Base-by-base conservation (phyloP, 2,329 filamentous ascomycete species). In the Diaporthe aspalathi region DNA sequence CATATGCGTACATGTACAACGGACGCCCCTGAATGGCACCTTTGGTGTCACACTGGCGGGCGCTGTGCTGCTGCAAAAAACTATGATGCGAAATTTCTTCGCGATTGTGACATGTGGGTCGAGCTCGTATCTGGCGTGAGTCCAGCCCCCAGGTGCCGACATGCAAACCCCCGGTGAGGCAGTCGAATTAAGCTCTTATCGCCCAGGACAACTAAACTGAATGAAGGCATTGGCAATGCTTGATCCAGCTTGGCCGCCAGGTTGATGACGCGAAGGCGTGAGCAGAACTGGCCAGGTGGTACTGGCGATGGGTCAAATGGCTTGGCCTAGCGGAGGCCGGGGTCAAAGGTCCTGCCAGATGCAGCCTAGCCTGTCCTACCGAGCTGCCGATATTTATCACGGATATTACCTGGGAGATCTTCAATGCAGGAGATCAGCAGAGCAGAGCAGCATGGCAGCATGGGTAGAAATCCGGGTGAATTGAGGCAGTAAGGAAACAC, bases 161-260 rank as follows among this genome's bases (percentile, higher is more conserved):
- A n/a, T n/a, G n/a, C n/a, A n/a, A n/a, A n/a, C n/a, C n/a, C n/a
- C n/a, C n/a, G 14, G 38, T 2, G 20, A 29, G 43, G 60, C 60
- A 63, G 60, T 63, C 11, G 60, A 63, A 49, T 17, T 38, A 63
- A 63, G 60, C 60, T 63, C 60, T 35, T 63, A 63, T 63, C 60
- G 43, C 60, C 43, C 60, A 63, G 60, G 43, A 63, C 60, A 49
- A 24, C 60, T 63, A 63, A 35, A 11, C 60, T 63, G 43, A 1
- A 63, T 50, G 29, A 11, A 38, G 60, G 60, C 60, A 50, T 29
- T 63, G 43, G 60, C 43, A 63, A 63, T 63, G 60, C 60, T 63
- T 63, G 45, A 29, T 49, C 40, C 6, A 63, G 57, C 43, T 40
- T 49, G 54, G 53, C 32, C n/a, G 52, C 22, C 54, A 8, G 24